Conservation (phyloP, 2,329 filamentous ascomycete species). For the Diaporthe vaccinii region DNA sequence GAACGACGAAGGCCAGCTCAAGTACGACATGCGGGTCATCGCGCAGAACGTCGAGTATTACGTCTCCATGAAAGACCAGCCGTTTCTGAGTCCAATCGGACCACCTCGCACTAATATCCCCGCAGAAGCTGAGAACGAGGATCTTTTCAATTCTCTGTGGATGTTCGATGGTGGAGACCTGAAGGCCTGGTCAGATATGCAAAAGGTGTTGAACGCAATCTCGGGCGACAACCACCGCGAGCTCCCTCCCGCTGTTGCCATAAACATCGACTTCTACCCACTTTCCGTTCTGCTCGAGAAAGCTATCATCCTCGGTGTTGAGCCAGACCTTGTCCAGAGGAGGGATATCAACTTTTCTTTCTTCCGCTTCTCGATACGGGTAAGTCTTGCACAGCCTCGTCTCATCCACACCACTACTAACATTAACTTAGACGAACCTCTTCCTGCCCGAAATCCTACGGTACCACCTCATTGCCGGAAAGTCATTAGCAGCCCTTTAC, state of each 20-base stretch:
- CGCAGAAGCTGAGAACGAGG: slow-evolving; percentile 54
- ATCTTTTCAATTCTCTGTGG: slow-evolving; percentile 91
- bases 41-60: slow-evolving; percentile 98
- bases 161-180: slow-evolving; percentile 90
- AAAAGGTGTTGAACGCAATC: slow-evolving; percentile 82
- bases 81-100: slow-evolving; percentile 54
- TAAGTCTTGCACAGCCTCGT: slow-evolving; percentile 60
- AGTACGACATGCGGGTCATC: slow-evolving; percentile 98
- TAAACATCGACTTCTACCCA: slow-evolving; percentile 95
- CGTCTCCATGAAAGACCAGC: slow-evolving; percentile 89
- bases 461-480: slow-evolving; percentile 81
- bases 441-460: slow-evolving; percentile 91
- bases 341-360: slow-evolving; percentile 93
- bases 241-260: slow-evolving; percentile 79
- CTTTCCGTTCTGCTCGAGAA: slow-evolving; percentile 89
- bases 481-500: slow-evolving; percentile 83
- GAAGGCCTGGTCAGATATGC: slow-evolving; percentile 89
- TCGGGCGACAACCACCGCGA: slow-evolving; percentile 76
- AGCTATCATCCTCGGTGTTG: slow-evolving; percentile 89
- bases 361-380: slow-evolving; percentile 88
- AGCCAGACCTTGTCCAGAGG: slow-evolving; percentile 93
- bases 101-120: slow-evolving; percentile 46
- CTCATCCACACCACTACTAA: slow-evolving; percentile 40
- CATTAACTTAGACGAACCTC: slow-evolving; percentile 78
- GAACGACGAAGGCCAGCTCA: slow-evolving; percentile 85